Conservation (phyloP, 805 yeast genomes). For the Candida suzukii region DNA sequence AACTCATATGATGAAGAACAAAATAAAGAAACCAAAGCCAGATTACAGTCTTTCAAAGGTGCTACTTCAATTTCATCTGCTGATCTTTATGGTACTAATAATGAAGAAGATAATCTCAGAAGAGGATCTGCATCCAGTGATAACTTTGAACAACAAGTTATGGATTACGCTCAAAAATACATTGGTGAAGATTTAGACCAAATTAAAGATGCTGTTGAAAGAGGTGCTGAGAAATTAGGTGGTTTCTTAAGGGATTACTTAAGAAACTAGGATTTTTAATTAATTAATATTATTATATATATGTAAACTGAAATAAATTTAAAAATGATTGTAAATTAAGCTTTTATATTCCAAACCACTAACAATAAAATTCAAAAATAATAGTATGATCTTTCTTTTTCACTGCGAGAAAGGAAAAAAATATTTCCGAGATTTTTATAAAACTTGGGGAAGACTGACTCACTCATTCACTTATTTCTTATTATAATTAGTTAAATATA, state of each 20-base stretch:
- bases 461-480: too few species aligned
- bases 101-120: constrained; percentile 27
- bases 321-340: too few species aligned
- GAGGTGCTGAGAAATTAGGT: constrained; percentile 86
- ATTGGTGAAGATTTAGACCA: constrained; percentile 82
- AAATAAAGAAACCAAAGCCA: constrained; percentile 73
- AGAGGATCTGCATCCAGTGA: constrained; percentile 26
- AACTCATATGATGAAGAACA: constrained; percentile 74
- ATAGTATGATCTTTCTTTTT: too few species aligned
- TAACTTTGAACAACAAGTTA: constrained; percentile 45
- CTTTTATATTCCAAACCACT: too few species aligned
- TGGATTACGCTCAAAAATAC: constrained; percentile 62
- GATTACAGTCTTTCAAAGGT: constrained; percentile 73
- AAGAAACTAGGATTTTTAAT: constrained; percentile 24
- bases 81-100: constrained; percentile 78
- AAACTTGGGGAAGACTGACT: too few species aligned
- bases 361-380: too few species aligned
- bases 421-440: too few species aligned
- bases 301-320: not conserved
- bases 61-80: constrained; percentile 90
- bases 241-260: constrained; percentile 82
- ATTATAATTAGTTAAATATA: not conserved
- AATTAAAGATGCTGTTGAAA: constrained; percentile 85
- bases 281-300: too few species aligned
- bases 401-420: too few species aligned